Base-by-base conservation (phyloP, 2,329 filamentous ascomycete genomes). In the Emericellopsis atlantica region DNA sequence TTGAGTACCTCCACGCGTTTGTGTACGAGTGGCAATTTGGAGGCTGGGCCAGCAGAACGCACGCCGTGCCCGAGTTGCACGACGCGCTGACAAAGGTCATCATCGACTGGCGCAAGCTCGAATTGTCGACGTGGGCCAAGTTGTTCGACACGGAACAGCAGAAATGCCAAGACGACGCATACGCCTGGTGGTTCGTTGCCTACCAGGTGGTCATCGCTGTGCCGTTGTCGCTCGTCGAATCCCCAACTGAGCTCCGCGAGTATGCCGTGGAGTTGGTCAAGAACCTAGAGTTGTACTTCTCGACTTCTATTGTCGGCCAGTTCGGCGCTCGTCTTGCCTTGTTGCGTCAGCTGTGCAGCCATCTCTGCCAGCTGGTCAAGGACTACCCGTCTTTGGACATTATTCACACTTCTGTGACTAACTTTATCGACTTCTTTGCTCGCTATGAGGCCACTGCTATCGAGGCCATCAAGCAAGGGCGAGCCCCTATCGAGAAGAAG, bases 101-200 rank as follows among this genome's bases (percentile, higher is more conserved):
- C 40, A 81, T 96, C 42, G 76, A 74, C 54, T 98, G 93, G 93
- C 76, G 92, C 46, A 81, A 89, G 44, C 69, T 98, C 26, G 92
- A 98, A 54, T 69, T 98, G 22, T 83, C 84, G 0, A 95, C 90
- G 1, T 98, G 92, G 92, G 80, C 84, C 31, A 84, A 81, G 34
- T 62, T 98, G 4, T 82, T 98, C 45, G 86, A 95, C 49, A 78
- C 84, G 57, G 92, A 98, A 58, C 72, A 79, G 32, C 70, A 76
- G 40, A 87, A 83, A 51, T 88, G 81, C 50, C 69, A 80, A 18
- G 74, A 85, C 38, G 81, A 87, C 53, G 88, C 90, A 3, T 81
- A 79, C 51, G 81, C 83, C 14, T 98, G 92, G 92, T 98, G 89
- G 81, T 98, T 95, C 51, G 74, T 96, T 44, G 88, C 90, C 1